phyloP scores from a whole-genome alignment of 306 rosid genomes.

The Cicer yamashitae region DNA sequence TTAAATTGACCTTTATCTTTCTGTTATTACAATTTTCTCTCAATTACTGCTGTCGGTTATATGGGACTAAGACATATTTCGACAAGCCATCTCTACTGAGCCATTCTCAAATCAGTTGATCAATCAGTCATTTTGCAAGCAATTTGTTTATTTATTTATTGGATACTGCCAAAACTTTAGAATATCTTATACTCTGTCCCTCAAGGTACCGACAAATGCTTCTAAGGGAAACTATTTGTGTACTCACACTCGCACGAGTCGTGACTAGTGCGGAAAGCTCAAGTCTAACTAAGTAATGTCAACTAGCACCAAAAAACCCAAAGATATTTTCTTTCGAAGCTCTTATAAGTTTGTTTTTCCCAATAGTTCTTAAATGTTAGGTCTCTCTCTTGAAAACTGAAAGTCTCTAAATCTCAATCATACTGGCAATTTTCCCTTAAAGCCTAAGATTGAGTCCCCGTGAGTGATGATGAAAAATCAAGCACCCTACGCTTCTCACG shows the following conservation, averaged over 20 bases:
- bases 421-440: neutral
- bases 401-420: conserved; percentile 4
- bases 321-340: neutral
- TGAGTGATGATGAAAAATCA: neutral
- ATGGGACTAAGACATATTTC: neutral
- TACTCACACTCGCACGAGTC: neutral
- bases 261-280: neutral
- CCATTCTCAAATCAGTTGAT: conserved; percentile 3
- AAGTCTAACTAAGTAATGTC: neutral
- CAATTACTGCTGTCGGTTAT: neutral
- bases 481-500: neutral
- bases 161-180: neutral
- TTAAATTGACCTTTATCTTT: neutral
- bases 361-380: neutral
- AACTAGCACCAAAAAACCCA: neutral
- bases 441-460: neutral
- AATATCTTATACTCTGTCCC: neutral
- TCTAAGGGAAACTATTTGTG: neutral
- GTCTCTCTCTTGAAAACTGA: neutral
- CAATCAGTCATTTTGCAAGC: neutral
- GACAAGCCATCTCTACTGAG: neutral
- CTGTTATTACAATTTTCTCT: neutral
- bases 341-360: neutral
- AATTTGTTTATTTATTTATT: neutral
- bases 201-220: neutral